These are phyloP conservation scores for Garcia nutans DNA, from an alignment of 345 rosid genomes.

Conservation along the genomic window DNA sequence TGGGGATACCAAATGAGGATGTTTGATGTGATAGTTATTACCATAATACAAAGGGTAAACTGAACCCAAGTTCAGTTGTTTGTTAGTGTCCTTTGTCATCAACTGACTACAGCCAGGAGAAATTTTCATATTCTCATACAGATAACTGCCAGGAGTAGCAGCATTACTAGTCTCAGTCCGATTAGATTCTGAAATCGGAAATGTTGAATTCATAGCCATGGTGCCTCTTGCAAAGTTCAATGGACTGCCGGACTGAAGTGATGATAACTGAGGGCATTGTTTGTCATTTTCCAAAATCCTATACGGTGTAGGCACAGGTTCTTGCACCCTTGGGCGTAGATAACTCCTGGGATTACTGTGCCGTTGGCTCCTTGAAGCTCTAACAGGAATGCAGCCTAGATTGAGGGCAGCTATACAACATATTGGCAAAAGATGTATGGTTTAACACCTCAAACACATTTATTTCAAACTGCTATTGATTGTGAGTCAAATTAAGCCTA, in stretches of 20 bases:
- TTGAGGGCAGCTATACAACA: constrained; percentile 76
- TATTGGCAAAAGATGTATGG: neutral
- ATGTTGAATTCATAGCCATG: constrained; percentile 18
- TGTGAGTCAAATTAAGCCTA: constrained; percentile 6
- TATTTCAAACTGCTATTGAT: constrained; percentile 1
- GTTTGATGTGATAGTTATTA: constrained; percentile 39
- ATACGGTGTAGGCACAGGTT: constrained; percentile 40
- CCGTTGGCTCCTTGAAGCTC: constrained; percentile 97
- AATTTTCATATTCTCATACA: constrained; percentile 37
- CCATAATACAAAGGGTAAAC: constrained; percentile 76
- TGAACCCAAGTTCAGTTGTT: constrained; percentile 42
- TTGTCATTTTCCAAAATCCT: constrained; percentile 38
- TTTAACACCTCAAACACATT: constrained; percentile 1
- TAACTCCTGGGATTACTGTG: constrained; percentile 80
- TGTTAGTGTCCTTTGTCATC: constrained; percentile 38
- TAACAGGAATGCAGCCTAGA: constrained; percentile 85
- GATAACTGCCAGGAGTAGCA: constrained; percentile 39
- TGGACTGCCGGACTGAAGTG: constrained; percentile 33
- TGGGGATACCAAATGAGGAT: constrained; percentile 34
- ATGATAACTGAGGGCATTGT: constrained; percentile 33
- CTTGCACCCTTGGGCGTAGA: constrained; percentile 65
- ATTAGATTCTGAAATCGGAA: constrained; percentile 29
- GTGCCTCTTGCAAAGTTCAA: constrained; percentile 33
- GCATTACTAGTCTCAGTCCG: constrained; percentile 31
- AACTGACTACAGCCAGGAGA: constrained; percentile 29